A percentile compares a stretch with the other conserved stretches of the same genome.
Conservation (phyloP, 495 filamentous ascomycete species). For the Neurospora discreta region DNA sequence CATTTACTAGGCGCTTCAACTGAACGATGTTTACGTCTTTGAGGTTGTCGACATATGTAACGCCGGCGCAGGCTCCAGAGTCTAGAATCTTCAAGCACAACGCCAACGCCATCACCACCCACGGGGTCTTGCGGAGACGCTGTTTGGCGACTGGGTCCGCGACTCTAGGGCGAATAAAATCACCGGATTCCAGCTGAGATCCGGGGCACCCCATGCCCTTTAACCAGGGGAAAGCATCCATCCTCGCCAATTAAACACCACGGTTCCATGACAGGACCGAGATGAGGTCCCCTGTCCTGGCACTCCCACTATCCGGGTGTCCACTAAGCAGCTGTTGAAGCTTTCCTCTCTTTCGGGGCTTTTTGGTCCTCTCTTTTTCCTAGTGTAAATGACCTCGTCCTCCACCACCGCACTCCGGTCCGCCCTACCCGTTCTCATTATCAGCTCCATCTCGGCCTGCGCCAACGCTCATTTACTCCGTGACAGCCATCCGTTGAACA, state of each 20-base stretch:
- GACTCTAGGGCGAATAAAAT: neutral
- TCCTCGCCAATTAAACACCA: neutral
- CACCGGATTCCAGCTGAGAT: neutral
- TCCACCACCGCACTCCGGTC: constrained; percentile 4
- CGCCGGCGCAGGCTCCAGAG: neutral
- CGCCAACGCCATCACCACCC: neutral
- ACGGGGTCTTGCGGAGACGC: neutral
- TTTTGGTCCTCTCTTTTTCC: constrained; percentile 3
- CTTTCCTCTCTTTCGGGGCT: neutral
- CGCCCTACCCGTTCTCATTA: neutral
- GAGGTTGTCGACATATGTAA: neutral
- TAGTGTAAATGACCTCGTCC: constrained; percentile 20
- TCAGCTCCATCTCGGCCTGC: constrained; percentile 24
- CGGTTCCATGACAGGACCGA: constrained; percentile 4
- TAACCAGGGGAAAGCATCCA: neutral
- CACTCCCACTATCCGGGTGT: neutral
- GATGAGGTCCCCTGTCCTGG: neutral
- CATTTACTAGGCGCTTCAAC: neutral
- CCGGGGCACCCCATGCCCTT: neutral
- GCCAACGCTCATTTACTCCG: constrained; percentile 26
- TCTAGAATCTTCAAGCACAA: neutral
- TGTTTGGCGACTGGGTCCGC: neutral
- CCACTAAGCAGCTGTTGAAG: neutral
- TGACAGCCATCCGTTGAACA: constrained; percentile 20
- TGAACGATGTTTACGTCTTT: neutral